phyloP scores from a whole-genome alignment of 2,329 filamentous ascomycete genomes.

The Pseudonectria buxi region DNA sequence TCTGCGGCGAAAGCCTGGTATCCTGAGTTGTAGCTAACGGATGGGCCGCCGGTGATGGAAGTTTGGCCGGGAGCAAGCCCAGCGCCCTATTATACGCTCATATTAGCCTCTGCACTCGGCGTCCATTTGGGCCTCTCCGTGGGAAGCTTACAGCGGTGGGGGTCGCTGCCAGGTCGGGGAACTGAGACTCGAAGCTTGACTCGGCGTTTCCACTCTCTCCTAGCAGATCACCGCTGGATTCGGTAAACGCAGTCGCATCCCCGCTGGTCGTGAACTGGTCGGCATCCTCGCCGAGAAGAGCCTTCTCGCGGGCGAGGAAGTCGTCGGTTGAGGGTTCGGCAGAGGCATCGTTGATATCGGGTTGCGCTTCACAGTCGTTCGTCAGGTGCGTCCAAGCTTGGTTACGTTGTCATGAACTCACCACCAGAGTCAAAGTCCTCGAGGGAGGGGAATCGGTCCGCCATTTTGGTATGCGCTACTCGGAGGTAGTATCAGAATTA shows the following conservation, averaged over 20 bases:
- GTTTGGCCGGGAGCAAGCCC: conserved; percentile 22
- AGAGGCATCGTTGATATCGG: conserved; percentile 52
- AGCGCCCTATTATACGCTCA: conserved; percentile 20
- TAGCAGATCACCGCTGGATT: conserved; percentile 64
- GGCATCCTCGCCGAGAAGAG: conserved; percentile 84
- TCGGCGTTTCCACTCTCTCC: conserved; percentile 54
- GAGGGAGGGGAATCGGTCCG: conserved; percentile 70
- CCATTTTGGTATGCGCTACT: conserved; percentile 45
- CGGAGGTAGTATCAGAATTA: not conserved
- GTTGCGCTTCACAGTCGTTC: conserved; percentile 50
- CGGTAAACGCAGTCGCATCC: conserved; percentile 59
- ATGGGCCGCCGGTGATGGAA: conserved; percentile 62
- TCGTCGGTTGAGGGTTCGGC: conserved; percentile 62
- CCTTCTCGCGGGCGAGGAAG: conserved; percentile 88
- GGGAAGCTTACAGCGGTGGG: conserved; percentile 27
- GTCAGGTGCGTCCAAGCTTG: conserved; percentile 12
- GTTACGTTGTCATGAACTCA: conserved; percentile 29
- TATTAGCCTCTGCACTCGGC: conserved; percentile 5
- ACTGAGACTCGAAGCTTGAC: conserved; percentile 73
- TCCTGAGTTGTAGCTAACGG: conserved; percentile 56
- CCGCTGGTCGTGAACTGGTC: conserved; percentile 77
- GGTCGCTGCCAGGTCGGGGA: conserved; percentile 63
- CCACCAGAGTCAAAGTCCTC: conserved; percentile 68
- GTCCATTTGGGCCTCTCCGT: not conserved
- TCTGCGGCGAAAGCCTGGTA: conserved; percentile 52